Percentiles rank a stretch among this genome's conserved stretches.
Evolutionary conservation across 805 yeast genomes (phyloP).

Genomic region (Yamadazyma laniorum): DNA sequence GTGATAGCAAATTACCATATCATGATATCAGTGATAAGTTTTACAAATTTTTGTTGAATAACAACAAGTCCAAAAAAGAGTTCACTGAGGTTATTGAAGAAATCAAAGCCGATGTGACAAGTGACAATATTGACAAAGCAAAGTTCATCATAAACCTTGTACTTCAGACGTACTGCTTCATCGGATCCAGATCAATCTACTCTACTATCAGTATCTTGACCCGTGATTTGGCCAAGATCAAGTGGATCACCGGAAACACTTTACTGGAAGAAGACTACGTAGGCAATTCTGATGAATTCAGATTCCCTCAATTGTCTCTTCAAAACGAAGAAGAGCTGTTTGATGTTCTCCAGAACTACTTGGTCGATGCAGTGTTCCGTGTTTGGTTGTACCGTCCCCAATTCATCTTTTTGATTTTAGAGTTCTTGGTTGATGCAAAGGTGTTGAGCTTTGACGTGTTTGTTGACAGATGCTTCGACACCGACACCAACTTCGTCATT

Average conservation of each 20-base stretch:
- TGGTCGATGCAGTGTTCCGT: constrained; percentile 39
- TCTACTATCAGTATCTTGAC: constrained; percentile 41
- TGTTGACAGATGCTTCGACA: constrained; percentile 25
- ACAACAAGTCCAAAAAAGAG: constrained; percentile 39
- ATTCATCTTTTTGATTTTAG: constrained; percentile 41
- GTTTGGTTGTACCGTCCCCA: constrained; percentile 47
- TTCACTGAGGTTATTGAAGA: constrained; percentile 34
- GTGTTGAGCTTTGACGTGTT: constrained; percentile 31
- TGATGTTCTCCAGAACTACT: constrained; percentile 30
- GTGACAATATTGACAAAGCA: constrained; percentile 22
- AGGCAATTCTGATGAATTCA: constrained; percentile 26
- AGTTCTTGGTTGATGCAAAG: constrained; percentile 39
- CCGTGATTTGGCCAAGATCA: constrained; percentile 41
- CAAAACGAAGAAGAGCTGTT: not conserved
- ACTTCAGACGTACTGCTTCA: constrained; percentile 69
- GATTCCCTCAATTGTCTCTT: constrained; percentile 22
- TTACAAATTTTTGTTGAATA: constrained; percentile 40
- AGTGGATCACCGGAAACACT: constrained; percentile 33
- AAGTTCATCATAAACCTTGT: constrained; percentile 55
- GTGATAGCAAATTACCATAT: constrained; percentile 37
- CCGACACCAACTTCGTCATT: constrained; percentile 32
- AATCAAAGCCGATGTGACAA: constrained; percentile 18
- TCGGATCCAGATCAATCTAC: constrained; percentile 83
- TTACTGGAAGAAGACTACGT: constrained; percentile 28
- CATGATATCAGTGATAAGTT: constrained; percentile 36